phyloP scores from a whole-genome alignment of 2,329 filamentous ascomycete species.

The Fusarium poae region DNA sequence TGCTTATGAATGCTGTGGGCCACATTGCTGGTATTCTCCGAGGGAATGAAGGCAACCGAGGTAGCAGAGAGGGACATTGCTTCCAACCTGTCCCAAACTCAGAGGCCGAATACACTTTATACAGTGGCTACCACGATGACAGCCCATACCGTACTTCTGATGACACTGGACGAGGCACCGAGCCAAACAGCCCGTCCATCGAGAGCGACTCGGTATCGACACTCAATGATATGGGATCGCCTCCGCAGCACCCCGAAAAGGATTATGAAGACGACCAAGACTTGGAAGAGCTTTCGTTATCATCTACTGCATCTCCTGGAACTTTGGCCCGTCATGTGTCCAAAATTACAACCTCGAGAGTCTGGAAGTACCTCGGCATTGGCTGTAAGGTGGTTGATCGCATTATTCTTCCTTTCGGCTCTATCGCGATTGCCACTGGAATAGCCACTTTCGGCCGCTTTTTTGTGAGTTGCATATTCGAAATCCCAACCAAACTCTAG shows the following conservation, averaged over 20 bases:
- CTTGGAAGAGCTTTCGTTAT: constrained; percentile 47
- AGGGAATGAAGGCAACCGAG: background rate
- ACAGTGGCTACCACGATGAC: constrained; percentile 65
- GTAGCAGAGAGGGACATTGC: constrained; percentile 52
- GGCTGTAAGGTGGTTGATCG: constrained; percentile 79
- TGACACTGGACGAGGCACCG: constrained; percentile 81
- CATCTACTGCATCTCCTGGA: constrained; percentile 57
- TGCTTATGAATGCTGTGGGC: constrained; percentile 75
- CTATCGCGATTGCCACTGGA: constrained; percentile 78
- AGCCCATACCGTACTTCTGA: constrained; percentile 69
- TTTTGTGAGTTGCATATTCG: constrained; percentile 72
- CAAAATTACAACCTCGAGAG: constrained; percentile 66
- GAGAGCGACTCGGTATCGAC: constrained; percentile 75
- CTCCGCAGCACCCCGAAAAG: constrained; percentile 55
- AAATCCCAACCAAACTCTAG: background rate
- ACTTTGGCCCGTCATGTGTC: constrained; percentile 68
- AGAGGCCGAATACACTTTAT: constrained; percentile 7
- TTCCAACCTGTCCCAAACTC: constrained; percentile 73
- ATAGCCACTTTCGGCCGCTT: constrained; percentile 84
- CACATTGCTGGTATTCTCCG: constrained; percentile 60
- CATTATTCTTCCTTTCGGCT: constrained; percentile 81
- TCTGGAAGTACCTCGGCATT: constrained; percentile 69
- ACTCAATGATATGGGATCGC: constrained; percentile 58
- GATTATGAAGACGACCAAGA: constrained; percentile 66
- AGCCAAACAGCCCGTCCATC: constrained; percentile 75